These are phyloP conservation scores for Melocanna baccifera DNA, from an alignment of 176 grass and related monocot genomes.

Conservation along the genomic window DNA sequence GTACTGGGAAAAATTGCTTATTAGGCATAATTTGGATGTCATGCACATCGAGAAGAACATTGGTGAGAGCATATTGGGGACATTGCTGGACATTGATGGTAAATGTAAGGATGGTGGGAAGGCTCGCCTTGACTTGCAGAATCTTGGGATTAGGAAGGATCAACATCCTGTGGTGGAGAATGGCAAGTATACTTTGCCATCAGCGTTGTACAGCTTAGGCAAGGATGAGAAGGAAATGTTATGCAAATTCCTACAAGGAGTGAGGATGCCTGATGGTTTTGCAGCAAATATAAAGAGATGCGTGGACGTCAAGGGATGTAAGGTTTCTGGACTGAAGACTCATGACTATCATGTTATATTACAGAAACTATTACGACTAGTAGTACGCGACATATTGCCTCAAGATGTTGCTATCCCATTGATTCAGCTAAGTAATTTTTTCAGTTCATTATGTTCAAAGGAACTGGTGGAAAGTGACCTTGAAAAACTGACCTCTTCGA, in stretches of 20 bases:
- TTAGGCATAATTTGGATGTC: background rate
- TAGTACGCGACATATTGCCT: background rate
- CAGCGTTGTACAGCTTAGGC: background rate
- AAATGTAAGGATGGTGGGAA: background rate
- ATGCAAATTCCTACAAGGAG: background rate
- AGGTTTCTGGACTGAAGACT: conserved; percentile 10
- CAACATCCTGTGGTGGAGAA: background rate
- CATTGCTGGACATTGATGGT: conserved; percentile 1
- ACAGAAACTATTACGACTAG: background rate
- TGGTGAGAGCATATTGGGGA: background rate
- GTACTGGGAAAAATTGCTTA: background rate
- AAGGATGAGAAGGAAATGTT: background rate
- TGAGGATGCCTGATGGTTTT: conserved; percentile 23
- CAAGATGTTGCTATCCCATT: background rate
- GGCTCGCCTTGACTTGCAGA: background rate
- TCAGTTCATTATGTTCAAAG: background rate
- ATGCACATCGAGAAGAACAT: background rate
- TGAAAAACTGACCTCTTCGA: background rate
- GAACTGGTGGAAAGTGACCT: background rate
- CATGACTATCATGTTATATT: conserved; percentile 3
- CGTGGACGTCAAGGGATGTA: background rate
- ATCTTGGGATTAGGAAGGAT: background rate
- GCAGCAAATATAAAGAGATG: conserved; percentile 19
- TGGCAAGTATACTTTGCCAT: background rate
- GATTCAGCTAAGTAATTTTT: too few relatives aligned